A percentile compares a stretch with the other conserved stretches of the same genome.
Conservation (phyloP, 345 rosid genomes). For the Pseudoturritis turrita region DNA sequence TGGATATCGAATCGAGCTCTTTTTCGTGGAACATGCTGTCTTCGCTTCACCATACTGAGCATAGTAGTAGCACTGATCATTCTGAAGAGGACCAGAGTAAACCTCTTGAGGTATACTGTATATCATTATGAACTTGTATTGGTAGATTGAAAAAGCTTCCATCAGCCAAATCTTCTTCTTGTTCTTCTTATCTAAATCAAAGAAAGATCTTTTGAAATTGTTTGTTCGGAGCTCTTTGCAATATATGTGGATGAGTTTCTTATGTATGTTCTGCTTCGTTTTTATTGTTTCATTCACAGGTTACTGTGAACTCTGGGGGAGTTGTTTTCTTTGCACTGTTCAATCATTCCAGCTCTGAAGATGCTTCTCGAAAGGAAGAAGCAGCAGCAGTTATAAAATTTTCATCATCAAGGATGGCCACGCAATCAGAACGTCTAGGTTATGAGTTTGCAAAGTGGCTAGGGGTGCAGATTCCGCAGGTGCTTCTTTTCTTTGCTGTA, state of each 20-base stretch:
- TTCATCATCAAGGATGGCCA: conserved; percentile 98
- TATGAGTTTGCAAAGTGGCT: conserved; percentile 97
- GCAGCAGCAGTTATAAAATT: conserved; percentile 99
- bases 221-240: neutral
- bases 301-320: conserved; percentile 96
- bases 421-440: conserved; percentile 98
- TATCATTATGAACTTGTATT: conserved; percentile 3
- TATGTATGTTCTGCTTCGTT: neutral
- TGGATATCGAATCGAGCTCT: conserved; percentile 62
- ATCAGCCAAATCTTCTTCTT: neutral
- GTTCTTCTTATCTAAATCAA: neutral
- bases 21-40: conserved; percentile 91
- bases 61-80: conserved; percentile 68
- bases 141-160: neutral
- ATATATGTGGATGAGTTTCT: neutral
- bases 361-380: conserved; percentile 60
- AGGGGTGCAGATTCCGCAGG: conserved; percentile 95
- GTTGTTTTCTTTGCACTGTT: conserved; percentile 97
- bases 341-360: conserved; percentile 45
- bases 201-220: neutral
- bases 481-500: conserved; percentile 19
- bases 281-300: conserved; percentile 45
- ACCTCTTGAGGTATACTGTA: conserved; percentile 88
- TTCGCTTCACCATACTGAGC: conserved; percentile 97
- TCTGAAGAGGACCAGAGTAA: conserved; percentile 89